Evolutionary conservation across 495 filamentous ascomycete genomes (phyloP).

Genomic region (Tuber aestivum): DNA sequence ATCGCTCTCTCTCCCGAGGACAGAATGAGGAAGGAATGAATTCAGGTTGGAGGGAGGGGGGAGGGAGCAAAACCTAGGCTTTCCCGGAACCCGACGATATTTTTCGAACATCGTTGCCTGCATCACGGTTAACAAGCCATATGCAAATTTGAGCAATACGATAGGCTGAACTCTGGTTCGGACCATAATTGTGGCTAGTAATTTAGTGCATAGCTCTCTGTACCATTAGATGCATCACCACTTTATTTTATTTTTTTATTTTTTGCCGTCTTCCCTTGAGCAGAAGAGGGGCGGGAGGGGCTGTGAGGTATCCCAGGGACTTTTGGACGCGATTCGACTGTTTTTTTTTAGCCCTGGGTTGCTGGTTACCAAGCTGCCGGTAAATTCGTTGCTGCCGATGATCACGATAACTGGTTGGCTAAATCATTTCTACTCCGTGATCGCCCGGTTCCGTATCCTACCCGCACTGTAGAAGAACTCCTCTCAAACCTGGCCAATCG

Average conservation of each 20-base stretch:
- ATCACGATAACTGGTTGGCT: not conserved
- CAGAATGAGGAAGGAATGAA: not conserved
- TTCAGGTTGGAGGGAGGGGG: not conserved
- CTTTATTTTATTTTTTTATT: no score
- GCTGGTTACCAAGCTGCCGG: not conserved
- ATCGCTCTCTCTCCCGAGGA: not conserved
- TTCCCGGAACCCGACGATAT: not conserved
- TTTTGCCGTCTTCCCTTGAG: not conserved
- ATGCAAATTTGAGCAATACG: not conserved
- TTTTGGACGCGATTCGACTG: not conserved
- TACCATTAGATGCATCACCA: not conserved
- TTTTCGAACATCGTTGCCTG: not conserved
- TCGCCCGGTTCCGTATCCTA: not conserved
- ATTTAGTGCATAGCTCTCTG: not conserved
- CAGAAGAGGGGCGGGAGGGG: not conserved
- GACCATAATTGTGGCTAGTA: not conserved
- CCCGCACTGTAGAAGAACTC: not conserved
- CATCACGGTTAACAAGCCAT: not conserved
- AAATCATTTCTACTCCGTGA: not conserved
- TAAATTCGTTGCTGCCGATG: not conserved
- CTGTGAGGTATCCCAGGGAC: not conserved
- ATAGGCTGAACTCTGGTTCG: not conserved
- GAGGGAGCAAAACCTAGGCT: not conserved
- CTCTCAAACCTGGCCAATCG: not conserved
- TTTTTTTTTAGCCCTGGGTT: not conserved